Evolutionary conservation across 1,284 basidiomycete species (phyloP).

Genomic region (Pascua sp.): DNA sequence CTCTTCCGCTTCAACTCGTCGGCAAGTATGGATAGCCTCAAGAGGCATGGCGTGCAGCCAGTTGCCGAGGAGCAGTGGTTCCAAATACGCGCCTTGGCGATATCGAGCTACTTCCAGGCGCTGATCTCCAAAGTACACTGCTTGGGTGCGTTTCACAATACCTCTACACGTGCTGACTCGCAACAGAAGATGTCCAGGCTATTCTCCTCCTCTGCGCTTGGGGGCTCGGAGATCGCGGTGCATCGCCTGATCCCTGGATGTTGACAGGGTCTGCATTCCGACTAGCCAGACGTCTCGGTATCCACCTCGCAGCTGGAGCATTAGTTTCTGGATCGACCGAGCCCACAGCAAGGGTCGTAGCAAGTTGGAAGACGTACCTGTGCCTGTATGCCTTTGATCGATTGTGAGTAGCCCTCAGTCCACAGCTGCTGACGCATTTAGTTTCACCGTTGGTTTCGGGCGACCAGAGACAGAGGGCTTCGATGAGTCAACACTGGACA

Average conservation of each 20-base stretch:
- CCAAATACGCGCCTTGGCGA: slow-evolving; percentile 17
- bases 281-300: slow-evolving; percentile 15
- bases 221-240: slow-evolving; percentile 24
- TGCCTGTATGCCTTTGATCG: slow-evolving; percentile 22
- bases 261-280: slow-evolving; percentile 22
- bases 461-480: slow-evolving; percentile 25
- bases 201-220: slow-evolving; percentile 18
- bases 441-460: slow-evolving; percentile 24
- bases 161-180: too few relatives aligned
- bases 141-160: slow-evolving; percentile 11
- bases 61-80: slow-evolving; percentile 18
- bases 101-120: slow-evolving; percentile 24
- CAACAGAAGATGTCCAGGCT: slow-evolving; percentile 23
- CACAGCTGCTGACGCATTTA: slow-evolving; percentile 3
- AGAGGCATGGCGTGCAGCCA: too few relatives aligned
- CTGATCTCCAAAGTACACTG: slow-evolving; percentile 27
- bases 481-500: slow-evolving; percentile 15
- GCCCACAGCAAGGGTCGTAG: slow-evolving; percentile 13
- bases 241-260: slow-evolving; percentile 26
- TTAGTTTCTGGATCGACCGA: slow-evolving; percentile 1
- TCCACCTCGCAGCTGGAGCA: slow-evolving; percentile 13
- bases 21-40: too few relatives aligned
- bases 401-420: slow-evolving; percentile 19
- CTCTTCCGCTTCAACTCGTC: too few relatives aligned
- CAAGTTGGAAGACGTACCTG: slow-evolving; percentile 22